Conservation (phyloP, 148 eudicot species). For the Mesembryanthemum crystallinum region DNA sequence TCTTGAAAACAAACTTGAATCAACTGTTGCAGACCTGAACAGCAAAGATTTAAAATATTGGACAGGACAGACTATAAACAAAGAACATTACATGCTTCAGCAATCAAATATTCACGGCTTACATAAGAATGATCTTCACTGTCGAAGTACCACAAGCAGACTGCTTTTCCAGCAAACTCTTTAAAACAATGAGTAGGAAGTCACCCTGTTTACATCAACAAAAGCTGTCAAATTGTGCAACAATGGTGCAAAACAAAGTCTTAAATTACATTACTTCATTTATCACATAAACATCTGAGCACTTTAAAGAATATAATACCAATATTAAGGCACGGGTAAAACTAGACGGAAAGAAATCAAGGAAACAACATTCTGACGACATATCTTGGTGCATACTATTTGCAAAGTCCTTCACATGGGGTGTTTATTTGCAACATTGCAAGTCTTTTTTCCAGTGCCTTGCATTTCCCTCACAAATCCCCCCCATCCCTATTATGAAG, state of each 20-base stretch:
- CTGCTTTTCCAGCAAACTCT: slow-evolving; percentile 82
- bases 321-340: too few species aligned
- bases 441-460: too few species aligned
- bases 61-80: slow-evolving; percentile 3
- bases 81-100: not conserved
- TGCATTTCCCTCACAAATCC: too few species aligned
- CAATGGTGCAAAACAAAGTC: not conserved
- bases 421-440: too few species aligned
- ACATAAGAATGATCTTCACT: slow-evolving; percentile 93
- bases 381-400: too few species aligned
- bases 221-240: slow-evolving; percentile 18
- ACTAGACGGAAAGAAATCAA: too few species aligned
- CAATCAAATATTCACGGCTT: slow-evolving; percentile 29
- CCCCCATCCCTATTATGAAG: too few species aligned
- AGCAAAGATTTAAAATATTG: slow-evolving; percentile 12
- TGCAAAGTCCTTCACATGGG: too few species aligned
- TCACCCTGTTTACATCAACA: slow-evolving; percentile 63
- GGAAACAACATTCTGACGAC: too few species aligned
- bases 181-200: slow-evolving; percentile 79
- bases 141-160: slow-evolving; percentile 42
- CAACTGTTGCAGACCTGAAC: slow-evolving; percentile 96
- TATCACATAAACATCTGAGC: not conserved
- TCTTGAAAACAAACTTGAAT: slow-evolving; percentile 77
- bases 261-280: not conserved
- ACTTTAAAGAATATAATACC: too few species aligned